Evolutionary conservation across 495 filamentous ascomycete genomes (phyloP).

Genomic region (Aspergillus affinis): DNA sequence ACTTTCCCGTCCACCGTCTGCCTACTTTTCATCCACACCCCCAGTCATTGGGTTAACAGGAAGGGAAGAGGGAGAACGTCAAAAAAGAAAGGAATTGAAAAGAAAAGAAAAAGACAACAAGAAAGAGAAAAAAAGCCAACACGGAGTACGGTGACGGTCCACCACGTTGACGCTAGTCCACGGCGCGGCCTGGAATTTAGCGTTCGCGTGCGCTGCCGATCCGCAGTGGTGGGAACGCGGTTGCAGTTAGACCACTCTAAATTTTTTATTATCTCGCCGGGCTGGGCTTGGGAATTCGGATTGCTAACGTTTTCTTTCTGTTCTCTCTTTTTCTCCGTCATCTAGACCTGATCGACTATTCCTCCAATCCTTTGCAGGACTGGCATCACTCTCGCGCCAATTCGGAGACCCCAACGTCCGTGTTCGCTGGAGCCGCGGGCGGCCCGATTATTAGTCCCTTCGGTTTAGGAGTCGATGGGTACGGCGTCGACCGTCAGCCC

Average conservation of each 20-base stretch:
- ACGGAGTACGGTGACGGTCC: constrained; percentile 13
- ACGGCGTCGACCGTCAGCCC: constrained; percentile 37
- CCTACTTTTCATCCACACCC: background rate
- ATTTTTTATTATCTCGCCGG: constrained; percentile 9
- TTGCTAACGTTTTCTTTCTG: constrained; percentile 14
- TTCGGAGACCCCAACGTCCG: constrained; percentile 34
- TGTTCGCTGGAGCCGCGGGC: constrained; percentile 37
- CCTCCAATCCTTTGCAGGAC: constrained; percentile 26
- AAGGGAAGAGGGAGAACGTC: background rate
- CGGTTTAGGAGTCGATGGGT: constrained; percentile 38
- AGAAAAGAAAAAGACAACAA: background rate
- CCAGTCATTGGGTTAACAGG: background rate
- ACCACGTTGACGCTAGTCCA: constrained; percentile 34
- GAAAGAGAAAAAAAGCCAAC: background rate
- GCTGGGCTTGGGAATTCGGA: constrained; percentile 6
- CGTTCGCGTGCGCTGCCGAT: constrained; percentile 33
- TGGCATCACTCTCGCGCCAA: constrained; percentile 40
- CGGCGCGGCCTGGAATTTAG: constrained; percentile 24
- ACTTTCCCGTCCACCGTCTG: background rate
- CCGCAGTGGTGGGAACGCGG: constrained; percentile 7
- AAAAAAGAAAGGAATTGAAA: constrained; percentile 1
- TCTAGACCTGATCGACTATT: constrained; percentile 20
- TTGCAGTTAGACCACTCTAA: constrained; percentile 12
- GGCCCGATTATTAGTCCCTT: constrained; percentile 32
- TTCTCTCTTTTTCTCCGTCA: background rate